These are phyloP conservation scores for Alternaria infectoria DNA, from an alignment of 2,329 filamentous ascomycete species.

Conservation along the genomic window DNA sequence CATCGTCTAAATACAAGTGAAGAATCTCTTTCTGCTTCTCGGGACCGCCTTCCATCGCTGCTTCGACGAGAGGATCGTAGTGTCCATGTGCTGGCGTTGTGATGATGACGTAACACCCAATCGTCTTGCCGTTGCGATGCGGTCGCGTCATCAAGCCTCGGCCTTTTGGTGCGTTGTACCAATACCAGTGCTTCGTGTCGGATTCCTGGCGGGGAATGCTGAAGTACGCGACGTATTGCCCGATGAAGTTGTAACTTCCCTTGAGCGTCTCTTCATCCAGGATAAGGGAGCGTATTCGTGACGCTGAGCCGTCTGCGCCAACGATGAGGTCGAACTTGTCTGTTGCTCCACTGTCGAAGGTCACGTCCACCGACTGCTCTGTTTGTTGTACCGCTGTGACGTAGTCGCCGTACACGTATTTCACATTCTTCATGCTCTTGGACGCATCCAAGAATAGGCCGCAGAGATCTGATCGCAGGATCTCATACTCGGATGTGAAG, in stretches of 20 bases:
- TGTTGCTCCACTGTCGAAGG: conserved; percentile 26
- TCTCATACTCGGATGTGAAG: conserved; percentile 42
- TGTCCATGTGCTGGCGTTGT: conserved; percentile 18
- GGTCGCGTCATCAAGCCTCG: conserved; percentile 33
- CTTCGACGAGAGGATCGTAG: conserved; percentile 20
- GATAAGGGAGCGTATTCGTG: conserved; percentile 31
- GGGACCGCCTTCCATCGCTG: conserved; percentile 36
- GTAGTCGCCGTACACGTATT: conserved; percentile 13
- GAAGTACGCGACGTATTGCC: conserved; percentile 40
- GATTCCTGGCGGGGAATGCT: conserved; percentile 30
- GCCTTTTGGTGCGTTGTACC: conserved; percentile 33
- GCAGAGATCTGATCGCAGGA: conserved; percentile 41
- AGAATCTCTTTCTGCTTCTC: conserved; percentile 52
- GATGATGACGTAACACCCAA: conserved; percentile 36
- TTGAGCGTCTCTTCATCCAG: conserved; percentile 27
- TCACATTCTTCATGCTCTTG: conserved; percentile 1
- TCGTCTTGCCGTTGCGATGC: conserved; percentile 32
- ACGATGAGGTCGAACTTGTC: conserved; percentile 40
- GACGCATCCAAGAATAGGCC: conserved; percentile 40
- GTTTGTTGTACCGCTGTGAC: conserved; percentile 27
- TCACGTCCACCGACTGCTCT: conserved; percentile 26
- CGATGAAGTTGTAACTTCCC: conserved; percentile 28
- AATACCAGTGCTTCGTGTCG: conserved; percentile 32
- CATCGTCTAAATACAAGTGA: conserved; percentile 42
- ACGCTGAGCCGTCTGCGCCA: conserved; percentile 37